These are phyloP conservation scores for Cryphonectria parasitica DNA, from an alignment of 2,329 filamentous ascomycete genomes.

Conservation along the genomic window DNA sequence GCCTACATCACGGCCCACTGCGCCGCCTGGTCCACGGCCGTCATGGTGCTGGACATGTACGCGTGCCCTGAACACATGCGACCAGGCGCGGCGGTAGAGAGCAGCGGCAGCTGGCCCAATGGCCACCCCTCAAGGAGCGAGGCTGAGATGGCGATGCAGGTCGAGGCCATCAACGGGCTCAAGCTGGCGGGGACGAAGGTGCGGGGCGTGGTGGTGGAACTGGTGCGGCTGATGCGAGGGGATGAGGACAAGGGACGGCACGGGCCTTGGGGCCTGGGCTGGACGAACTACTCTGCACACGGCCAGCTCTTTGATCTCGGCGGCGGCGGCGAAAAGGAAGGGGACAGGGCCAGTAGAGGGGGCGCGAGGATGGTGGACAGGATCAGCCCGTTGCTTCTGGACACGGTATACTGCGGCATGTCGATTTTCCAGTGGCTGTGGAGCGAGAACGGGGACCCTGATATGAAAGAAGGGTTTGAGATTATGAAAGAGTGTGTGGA, in stretches of 20 bases:
- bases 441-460: conserved; percentile 41
- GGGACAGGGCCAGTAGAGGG: neutral
- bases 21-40: conserved; percentile 31
- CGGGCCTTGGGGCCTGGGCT: conserved; percentile 18
- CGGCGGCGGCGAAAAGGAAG: neutral
- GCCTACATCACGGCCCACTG: conserved; percentile 30
- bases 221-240: conserved; percentile 13
- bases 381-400: conserved; percentile 43
- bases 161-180: conserved; percentile 40
- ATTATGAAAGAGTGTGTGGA: conserved; percentile 37
- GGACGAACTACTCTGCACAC: neutral
- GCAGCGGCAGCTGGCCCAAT: conserved; percentile 33
- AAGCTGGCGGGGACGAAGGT: conserved; percentile 37
- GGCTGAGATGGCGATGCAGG: conserved; percentile 39
- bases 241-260: conserved; percentile 28
- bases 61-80: conserved; percentile 38
- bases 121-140: conserved; percentile 37
- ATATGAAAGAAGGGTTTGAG: conserved; percentile 37
- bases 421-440: conserved; percentile 44
- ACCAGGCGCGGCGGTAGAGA: conserved; percentile 32
- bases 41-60: conserved; percentile 44
- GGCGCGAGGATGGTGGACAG: conserved; percentile 33
- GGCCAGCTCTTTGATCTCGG: neutral
- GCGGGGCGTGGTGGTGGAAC: conserved; percentile 36
- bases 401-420: conserved; percentile 43